These are phyloP conservation scores for Saprolegnia parasitica DNA, from an alignment of 352 stramenopile genomes.

Conservation along the genomic window DNA sequence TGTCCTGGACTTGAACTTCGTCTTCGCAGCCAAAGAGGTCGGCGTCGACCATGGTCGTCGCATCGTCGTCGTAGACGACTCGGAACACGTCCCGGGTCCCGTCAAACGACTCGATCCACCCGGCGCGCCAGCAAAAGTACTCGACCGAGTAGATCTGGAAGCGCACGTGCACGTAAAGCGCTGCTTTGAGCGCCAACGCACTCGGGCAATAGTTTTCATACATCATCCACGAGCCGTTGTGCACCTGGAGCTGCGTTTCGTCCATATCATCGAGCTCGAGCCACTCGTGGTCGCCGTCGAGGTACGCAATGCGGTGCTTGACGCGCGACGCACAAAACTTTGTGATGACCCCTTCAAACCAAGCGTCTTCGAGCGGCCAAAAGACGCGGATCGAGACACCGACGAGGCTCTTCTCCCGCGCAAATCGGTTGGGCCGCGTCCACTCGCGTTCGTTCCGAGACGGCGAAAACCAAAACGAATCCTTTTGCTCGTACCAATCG, in stretches of 20 bases:
- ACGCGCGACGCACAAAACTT: conserved; percentile 55
- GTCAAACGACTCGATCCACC: conserved; percentile 45
- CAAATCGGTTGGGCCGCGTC: conserved; percentile 62
- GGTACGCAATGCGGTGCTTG: conserved; percentile 68
- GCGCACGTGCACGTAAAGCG: conserved; percentile 45
- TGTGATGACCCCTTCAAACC: conserved; percentile 54
- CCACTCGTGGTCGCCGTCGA: conserved; percentile 78
- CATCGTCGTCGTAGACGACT: conserved; percentile 44
- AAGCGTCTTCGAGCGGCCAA: conserved; percentile 72
- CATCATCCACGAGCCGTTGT: conserved; percentile 71
- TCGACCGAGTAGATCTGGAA: conserved; percentile 52
- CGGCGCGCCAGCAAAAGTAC: conserved; percentile 46
- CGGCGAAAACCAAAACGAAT: conserved; percentile 77
- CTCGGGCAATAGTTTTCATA: conserved; percentile 54
- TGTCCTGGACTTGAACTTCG: conserved; percentile 58
- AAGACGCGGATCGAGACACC: conserved; percentile 58
- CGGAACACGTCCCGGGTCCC: conserved; percentile 54
- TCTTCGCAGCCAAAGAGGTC: conserved; percentile 52
- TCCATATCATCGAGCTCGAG: conserved; percentile 37
- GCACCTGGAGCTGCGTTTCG: conserved; percentile 55
- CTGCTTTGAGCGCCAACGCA: conserved; percentile 45
- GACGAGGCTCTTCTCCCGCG: conserved; percentile 47
- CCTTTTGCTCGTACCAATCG: conserved; percentile 67
- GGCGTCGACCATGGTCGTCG: conserved; percentile 39
- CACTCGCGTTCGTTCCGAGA: conserved; percentile 54